A percentile compares a stretch with the other conserved stretches of the same genome.
Evolutionary conservation across 768 basidiomycete species (phyloP).

Genomic region (Auriculariales sp.): DNA sequence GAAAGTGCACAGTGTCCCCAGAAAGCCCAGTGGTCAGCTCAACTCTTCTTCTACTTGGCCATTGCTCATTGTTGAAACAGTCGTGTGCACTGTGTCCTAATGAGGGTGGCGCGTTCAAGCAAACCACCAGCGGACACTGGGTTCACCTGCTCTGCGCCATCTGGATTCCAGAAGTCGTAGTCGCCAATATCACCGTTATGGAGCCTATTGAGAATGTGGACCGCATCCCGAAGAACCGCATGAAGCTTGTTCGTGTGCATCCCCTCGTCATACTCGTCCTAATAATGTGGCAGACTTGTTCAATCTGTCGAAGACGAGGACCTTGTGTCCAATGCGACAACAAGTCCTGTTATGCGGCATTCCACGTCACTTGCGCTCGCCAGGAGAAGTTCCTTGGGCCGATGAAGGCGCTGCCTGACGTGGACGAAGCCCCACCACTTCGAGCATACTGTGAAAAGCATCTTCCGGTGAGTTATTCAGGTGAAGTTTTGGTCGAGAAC

Average conservation of each 20-base stretch:
- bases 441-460: conserved; percentile 84
- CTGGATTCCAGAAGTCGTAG: conserved; percentile 89
- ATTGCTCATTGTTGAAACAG: conserved; percentile 24
- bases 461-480: conserved; percentile 53
- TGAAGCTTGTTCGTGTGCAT: conserved; percentile 69
- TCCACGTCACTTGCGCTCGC: conserved; percentile 88
- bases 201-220: conserved; percentile 90
- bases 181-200: conserved; percentile 94
- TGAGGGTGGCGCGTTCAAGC: conserved; percentile 97
- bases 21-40: conserved; percentile 83
- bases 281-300: conserved; percentile 32
- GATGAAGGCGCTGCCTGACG: conserved; percentile 70
- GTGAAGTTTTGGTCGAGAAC: background rate
- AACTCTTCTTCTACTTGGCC: background rate
- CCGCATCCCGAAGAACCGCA: conserved; percentile 73
- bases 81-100: conserved; percentile 92
- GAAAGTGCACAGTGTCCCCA: conserved; percentile 96
- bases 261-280: background rate
- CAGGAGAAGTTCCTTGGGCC: conserved; percentile 73
- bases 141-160: conserved; percentile 93
- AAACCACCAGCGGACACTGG: conserved; percentile 86
- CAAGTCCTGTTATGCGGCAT: conserved; percentile 79
- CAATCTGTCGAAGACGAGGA: conserved; percentile 39
- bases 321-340: conserved; percentile 93
- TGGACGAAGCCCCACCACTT: conserved; percentile 50